Percentiles rank a stretch among this genome's conserved stretches.
phyloP scores from a whole-genome alignment of 257 asterid species.

The Thymus mandschuricus region DNA sequence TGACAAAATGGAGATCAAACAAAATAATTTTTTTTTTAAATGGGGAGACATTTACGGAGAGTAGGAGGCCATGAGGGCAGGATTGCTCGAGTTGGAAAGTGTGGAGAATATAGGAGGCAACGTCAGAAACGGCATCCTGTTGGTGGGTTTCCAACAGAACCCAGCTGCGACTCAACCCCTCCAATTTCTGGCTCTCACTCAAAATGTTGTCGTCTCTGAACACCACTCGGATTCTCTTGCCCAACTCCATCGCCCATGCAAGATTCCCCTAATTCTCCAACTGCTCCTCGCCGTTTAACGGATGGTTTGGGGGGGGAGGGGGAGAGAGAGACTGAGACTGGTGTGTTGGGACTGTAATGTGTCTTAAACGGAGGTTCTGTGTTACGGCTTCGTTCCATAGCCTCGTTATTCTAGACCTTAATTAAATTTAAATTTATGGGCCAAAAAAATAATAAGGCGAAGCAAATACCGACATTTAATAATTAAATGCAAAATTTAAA shows the following conservation, averaged over 20 bases:
- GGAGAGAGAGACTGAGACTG: too few species aligned
- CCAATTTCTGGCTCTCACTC: conserved; percentile 60
- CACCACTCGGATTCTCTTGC: conserved; percentile 62
- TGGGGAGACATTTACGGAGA: conserved; percentile 48
- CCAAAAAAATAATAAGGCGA: too few species aligned
- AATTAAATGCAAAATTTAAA: too few species aligned
- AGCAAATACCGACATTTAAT: too few species aligned
- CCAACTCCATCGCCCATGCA: conserved; percentile 71
- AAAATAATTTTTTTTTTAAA: not conserved
- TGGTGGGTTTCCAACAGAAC: conserved; percentile 64
- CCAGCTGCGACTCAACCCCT: conserved; percentile 74
- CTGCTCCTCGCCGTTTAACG: too few species aligned
- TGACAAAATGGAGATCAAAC: not conserved
- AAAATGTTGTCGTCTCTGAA: conserved; percentile 69
- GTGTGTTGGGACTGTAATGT: too few species aligned
- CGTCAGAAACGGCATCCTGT: conserved; percentile 57
- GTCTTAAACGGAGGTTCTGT: too few species aligned
- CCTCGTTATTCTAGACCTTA: too few species aligned
- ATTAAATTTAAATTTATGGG: too few species aligned
- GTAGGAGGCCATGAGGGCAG: conserved; percentile 84
- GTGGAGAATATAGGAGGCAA: conserved; percentile 59
- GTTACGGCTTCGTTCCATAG: too few species aligned
- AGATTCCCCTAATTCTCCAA: conserved; percentile 23
- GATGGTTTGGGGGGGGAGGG: too few species aligned
- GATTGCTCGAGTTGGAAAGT: conserved; percentile 71